Evolutionary conservation across 148 eudicot species (phyloP).

Genomic region (Persicaria maculosa): DNA sequence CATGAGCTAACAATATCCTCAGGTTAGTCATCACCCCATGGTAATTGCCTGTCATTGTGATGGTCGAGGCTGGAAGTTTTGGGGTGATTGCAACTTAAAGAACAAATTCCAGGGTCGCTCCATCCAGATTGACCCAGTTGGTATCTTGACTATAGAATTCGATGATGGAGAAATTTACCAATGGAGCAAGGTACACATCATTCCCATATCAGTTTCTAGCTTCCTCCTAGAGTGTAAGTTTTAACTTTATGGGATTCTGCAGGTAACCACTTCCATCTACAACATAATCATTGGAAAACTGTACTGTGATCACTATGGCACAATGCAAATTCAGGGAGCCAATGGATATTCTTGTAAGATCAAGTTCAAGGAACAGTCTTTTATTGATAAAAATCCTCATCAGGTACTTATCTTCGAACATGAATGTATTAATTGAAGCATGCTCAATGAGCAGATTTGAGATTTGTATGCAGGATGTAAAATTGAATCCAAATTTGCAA

Average conservation of each 20-base stretch:
- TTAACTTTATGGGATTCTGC: neutral
- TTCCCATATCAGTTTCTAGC: neutral
- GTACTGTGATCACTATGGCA: constrained; percentile 88
- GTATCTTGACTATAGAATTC: constrained; percentile 51
- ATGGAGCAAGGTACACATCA: constrained; percentile 55
- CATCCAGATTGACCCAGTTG: constrained; percentile 73
- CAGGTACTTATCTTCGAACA: constrained; percentile 44
- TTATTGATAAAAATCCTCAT: constrained; percentile 81
- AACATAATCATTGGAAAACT: constrained; percentile 85
- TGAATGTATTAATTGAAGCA: neutral
- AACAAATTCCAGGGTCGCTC: constrained; percentile 70
- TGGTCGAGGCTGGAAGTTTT: constrained; percentile 45
- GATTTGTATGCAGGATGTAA: neutral
- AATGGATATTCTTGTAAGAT: constrained; percentile 80
- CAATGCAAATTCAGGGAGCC: constrained; percentile 74
- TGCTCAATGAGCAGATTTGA: neutral
- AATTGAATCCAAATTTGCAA: neutral
- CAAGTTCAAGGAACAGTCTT: constrained; percentile 84
- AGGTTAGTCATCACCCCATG: constrained; percentile 74
- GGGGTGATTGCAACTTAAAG: constrained; percentile 60
- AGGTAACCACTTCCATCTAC: constrained; percentile 91
- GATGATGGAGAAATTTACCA: constrained; percentile 69
- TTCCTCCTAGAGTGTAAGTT: neutral
- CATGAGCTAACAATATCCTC: neutral
- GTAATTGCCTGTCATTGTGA: constrained; percentile 17